phyloP scores from a whole-genome alignment of 106 monocot genomes.

The Xerophyta viscosa region DNA sequence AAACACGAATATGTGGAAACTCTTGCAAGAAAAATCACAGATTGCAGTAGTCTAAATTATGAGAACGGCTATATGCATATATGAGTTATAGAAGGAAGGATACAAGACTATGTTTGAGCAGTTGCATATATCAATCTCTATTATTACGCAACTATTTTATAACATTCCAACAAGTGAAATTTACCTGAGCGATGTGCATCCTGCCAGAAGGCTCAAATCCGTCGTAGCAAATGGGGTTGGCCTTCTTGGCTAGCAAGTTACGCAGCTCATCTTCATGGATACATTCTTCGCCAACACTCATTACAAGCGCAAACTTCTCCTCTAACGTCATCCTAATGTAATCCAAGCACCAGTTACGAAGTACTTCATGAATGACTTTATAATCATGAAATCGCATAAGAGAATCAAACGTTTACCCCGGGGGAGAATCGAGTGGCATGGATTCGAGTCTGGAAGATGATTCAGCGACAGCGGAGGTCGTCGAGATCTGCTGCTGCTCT shows the following conservation, averaged over 20 bases:
- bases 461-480: neutral
- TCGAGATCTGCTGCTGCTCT: no score
- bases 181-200: constrained; percentile 94
- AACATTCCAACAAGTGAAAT: neutral
- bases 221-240: constrained; percentile 71
- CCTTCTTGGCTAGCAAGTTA: constrained; percentile 74
- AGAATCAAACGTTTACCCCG: neutral
- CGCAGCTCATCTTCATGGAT: constrained; percentile 75
- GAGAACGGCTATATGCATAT: no score
- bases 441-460: neutral
- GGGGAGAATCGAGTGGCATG: neutral
- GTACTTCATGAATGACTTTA: neutral
- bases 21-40: no score
- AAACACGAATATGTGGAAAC: no score
- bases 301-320: constrained; percentile 59
- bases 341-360: neutral
- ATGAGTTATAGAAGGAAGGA: no score
- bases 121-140: no score
- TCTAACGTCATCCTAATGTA: constrained; percentile 30
- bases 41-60: no score
- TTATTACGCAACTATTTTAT: no score
- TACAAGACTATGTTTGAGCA: no score
- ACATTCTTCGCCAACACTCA: constrained; percentile 90
- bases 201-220: constrained; percentile 96
- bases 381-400: neutral